Evolutionary conservation across 2,329 filamentous ascomycete genomes (phyloP).

Genomic region (Fusarium sarcochroum): DNA sequence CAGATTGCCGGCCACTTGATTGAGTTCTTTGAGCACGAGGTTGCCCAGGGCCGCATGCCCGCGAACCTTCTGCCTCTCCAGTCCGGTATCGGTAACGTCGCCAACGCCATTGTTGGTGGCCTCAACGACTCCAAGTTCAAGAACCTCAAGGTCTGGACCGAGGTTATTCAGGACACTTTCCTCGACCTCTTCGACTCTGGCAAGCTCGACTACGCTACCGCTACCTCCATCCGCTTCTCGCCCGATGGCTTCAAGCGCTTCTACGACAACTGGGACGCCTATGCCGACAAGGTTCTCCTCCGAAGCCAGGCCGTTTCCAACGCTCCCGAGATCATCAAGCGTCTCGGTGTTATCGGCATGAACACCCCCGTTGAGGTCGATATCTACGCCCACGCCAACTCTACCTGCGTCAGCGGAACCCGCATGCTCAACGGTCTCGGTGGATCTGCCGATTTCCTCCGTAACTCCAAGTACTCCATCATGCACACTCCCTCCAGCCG

Average conservation of each 20-base stretch:
- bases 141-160: conserved; percentile 93
- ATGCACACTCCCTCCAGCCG: conserved; percentile 92
- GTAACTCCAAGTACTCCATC: conserved; percentile 85
- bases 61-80: conserved; percentile 84
- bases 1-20: conserved; percentile 85
- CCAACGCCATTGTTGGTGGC: conserved; percentile 90
- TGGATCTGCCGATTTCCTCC: conserved; percentile 85
- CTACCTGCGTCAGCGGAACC: conserved; percentile 88
- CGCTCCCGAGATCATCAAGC: conserved; percentile 89
- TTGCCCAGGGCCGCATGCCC: conserved; percentile 81
- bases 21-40: conserved; percentile 87
- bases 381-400: conserved; percentile 95
- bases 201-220: conserved; percentile 89
- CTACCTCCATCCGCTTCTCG: conserved; percentile 91
- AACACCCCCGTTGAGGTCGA: conserved; percentile 96
- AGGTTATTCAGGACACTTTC: conserved; percentile 94
- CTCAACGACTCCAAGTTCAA: conserved; percentile 85
- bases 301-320: conserved; percentile 92
- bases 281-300: conserved; percentile 85
- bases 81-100: conserved; percentile 93
- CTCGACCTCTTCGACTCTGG: conserved; percentile 92
- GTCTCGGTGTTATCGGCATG: conserved; percentile 91
- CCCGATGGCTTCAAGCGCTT: conserved; percentile 93
- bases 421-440: conserved; percentile 91
- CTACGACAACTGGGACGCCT: conserved; percentile 86